A percentile compares a stretch with the other conserved stretches of the same genome.
Conservation (phyloP, 2,329 filamentous ascomycete genomes). For the Cercospora citrullina region DNA sequence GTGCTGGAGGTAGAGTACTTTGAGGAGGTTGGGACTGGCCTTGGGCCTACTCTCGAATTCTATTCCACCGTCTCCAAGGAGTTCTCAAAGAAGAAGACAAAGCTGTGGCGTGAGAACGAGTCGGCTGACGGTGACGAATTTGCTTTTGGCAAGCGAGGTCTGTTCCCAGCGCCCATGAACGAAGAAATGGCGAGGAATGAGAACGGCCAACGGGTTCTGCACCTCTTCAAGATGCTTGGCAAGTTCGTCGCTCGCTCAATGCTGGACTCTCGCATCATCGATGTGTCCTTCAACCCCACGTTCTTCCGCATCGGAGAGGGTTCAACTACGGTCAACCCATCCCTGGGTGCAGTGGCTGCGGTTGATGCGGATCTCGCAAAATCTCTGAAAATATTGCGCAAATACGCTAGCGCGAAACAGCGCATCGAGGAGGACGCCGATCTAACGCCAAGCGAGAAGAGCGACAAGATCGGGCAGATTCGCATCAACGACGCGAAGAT, state of each 20-base stretch:
- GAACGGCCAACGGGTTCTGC: slow-evolving; percentile 81
- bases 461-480: slow-evolving; percentile 67
- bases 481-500: slow-evolving; percentile 73
- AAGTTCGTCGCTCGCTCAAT: slow-evolving; percentile 98
- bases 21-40: slow-evolving; percentile 93
- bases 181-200: slow-evolving; percentile 71
- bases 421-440: slow-evolving; percentile 70
- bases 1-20: slow-evolving; percentile 98
- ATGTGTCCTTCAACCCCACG: slow-evolving; percentile 93
- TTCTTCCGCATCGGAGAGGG: slow-evolving; percentile 92
- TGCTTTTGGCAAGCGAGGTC: slow-evolving; percentile 76
- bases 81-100: slow-evolving; percentile 95
- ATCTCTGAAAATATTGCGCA: slow-evolving; percentile 83
- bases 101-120: slow-evolving; percentile 93
- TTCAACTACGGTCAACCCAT: slow-evolving; percentile 68
- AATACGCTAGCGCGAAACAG: slow-evolving; percentile 80
- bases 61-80: slow-evolving; percentile 97
- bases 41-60: slow-evolving; percentile 94
- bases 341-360: slow-evolving; percentile 82
- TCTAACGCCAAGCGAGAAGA: slow-evolving; percentile 69
- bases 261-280: slow-evolving; percentile 97
- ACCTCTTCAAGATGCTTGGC: slow-evolving; percentile 88
- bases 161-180: slow-evolving; percentile 90
- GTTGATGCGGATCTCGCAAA: slow-evolving; percentile 85
- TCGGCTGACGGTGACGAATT: slow-evolving; percentile 71